Base-by-base conservation (phyloP, 2,329 filamentous ascomycete species). In the Pezicula rhizophila region DNA sequence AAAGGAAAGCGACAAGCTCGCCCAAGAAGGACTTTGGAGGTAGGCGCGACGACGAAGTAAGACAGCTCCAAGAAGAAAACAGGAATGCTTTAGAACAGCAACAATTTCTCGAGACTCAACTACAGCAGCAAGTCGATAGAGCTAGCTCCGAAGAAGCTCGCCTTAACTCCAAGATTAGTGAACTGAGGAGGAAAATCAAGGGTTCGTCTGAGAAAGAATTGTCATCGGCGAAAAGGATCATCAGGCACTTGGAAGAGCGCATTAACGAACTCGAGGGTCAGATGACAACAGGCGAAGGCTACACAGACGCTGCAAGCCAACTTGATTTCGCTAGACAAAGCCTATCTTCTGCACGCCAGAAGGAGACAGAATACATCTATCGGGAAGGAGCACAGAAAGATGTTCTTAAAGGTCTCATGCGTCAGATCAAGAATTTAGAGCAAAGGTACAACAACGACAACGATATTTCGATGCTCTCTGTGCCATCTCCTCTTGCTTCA, bases 21-120 rank as follows among this genome's bases (percentile, higher is more conserved):
- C 28, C 28, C 28, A 31, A 10, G 28, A 31, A 31, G 28, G 28
- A 31, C 11, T 31, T 31, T 31, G 11, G 28, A 31, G 8, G 8
- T 12, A 84, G 82, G 59, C 73, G 87, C 15, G 84, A 89, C 54
- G 76, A 72, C 52, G 85, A 89, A 58, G 70, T 86, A n/a, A 79
- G 80, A 38, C 74, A 81, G 10, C 68, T 87, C n/a, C 79, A 73
- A 45, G 80, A 85, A 8, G 84, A 89, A 60, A 84, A 82, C 58
- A 74, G 71, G 48, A 63, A 70, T 1, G 67, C 87, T 31, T 51
- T 70, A 12, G 76, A 81, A 49, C 76, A 82, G 52, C 79, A 79
- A 28, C 70, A 77, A 34, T 68, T 74, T 1, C 66, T 86, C 4
- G 84, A 89, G 61, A 74, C 72, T 53, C 78, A 84, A 25, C 72